Evolutionary conservation across 306 rosid species (phyloP).

Genomic region (Malus sieversii): DNA sequence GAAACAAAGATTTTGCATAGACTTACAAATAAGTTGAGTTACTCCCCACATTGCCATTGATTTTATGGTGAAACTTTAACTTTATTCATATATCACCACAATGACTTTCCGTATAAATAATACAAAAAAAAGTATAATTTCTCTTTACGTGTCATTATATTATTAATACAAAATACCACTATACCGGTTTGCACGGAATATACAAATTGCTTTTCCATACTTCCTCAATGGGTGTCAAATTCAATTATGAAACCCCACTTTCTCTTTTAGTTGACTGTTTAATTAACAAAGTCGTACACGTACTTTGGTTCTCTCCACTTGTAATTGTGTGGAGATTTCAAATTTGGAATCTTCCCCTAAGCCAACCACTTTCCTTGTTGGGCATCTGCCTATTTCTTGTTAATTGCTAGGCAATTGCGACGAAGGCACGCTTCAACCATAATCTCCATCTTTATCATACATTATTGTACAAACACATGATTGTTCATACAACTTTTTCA

Average conservation of each 20-base stretch:
- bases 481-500: neutral
- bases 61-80: no score
- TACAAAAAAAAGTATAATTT: neutral
- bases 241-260: neutral
- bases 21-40: no score
- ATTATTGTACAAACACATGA: neutral
- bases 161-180: fast-evolving
- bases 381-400: neutral
- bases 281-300: neutral
- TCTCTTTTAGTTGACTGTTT: neutral
- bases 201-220: no score
- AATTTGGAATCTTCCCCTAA: neutral
- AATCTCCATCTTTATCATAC: neutral
- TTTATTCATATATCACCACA: no score
- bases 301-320: neutral
- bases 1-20: no score
- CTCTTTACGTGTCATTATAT: no score
- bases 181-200: fast-evolving
- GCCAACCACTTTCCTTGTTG: neutral
- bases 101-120: no score
- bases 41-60: no score
- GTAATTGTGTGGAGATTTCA: neutral
- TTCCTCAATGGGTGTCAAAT: neutral
- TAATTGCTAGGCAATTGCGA: neutral
- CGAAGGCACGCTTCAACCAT: neutral